These are phyloP conservation scores for Peniophora sp. DNA, from an alignment of 1,284 basidiomycete genomes.

Conservation along the genomic window DNA sequence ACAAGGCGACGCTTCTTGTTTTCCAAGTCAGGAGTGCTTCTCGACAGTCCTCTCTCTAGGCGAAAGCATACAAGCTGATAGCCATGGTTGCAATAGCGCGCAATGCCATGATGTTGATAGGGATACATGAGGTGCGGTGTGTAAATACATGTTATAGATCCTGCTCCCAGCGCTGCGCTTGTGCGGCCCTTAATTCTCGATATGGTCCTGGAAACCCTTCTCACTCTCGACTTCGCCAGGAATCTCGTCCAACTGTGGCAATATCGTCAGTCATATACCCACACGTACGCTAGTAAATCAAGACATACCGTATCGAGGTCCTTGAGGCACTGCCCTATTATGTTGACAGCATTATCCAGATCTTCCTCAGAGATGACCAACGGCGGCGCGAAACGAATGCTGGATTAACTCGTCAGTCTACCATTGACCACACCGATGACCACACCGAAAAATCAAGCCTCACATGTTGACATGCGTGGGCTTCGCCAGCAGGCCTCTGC, in stretches of 20 bases:
- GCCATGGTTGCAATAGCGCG: no score
- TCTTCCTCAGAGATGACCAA: constrained; percentile 88
- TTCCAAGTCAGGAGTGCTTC: no score
- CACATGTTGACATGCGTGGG: constrained; percentile 94
- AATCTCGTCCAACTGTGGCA: constrained; percentile 54
- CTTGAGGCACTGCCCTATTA: constrained; percentile 71
- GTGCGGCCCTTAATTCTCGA: constrained; percentile 20
- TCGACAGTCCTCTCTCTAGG: no score
- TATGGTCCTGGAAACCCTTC: constrained; percentile 40
- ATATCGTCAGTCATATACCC: neutral
- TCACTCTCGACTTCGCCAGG: constrained; percentile 61
- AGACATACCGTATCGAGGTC: constrained; percentile 72
- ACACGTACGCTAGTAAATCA: constrained; percentile 14
- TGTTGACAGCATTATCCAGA: constrained; percentile 63
- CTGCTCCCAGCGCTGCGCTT: no score
- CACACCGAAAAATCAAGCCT: constrained; percentile 21
- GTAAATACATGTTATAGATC: no score
- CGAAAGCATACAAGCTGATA: no score
- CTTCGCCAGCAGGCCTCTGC: constrained; percentile 86
- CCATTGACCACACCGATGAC: neutral
- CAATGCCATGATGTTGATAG: no score
- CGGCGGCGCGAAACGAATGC: constrained; percentile 93
- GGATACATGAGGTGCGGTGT: no score
- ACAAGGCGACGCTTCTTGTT: no score
- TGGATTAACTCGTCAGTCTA: no score